Evolutionary conservation across 352 stramenopile genomes (phyloP).

Genomic region (Globisporangium nunn): DNA sequence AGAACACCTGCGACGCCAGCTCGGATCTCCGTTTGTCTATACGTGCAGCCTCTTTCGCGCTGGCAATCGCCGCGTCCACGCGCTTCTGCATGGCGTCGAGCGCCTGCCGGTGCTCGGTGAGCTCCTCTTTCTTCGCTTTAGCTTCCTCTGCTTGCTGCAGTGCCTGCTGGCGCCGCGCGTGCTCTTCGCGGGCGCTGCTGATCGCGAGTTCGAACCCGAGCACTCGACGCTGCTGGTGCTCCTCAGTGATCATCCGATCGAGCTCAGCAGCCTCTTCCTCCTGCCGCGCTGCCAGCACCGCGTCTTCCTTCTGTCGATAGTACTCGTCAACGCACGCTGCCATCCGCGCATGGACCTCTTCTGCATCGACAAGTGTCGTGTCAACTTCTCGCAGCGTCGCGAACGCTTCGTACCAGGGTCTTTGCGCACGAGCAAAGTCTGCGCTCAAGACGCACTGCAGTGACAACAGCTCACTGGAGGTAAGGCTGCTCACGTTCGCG

Average conservation of each 20-base stretch:
- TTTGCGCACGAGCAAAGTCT: constrained; percentile 18
- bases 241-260: constrained; percentile 24
- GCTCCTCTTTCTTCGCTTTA: constrained; percentile 77
- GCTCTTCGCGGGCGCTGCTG: constrained; percentile 25
- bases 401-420: constrained; percentile 45
- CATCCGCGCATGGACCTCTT: constrained; percentile 31
- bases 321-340: constrained; percentile 26
- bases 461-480: constrained; percentile 43
- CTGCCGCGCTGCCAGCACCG: constrained; percentile 14
- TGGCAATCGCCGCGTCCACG: constrained; percentile 19
- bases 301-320: constrained; percentile 14
- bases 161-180: constrained; percentile 23
- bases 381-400: constrained; percentile 31
- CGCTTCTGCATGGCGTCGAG: constrained; percentile 30
- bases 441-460: constrained; percentile 35
- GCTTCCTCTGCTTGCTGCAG: constrained; percentile 57
- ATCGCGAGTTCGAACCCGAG: constrained; percentile 29
- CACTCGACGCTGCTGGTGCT: constrained; percentile 29
- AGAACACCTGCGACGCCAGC: constrained; percentile 15
- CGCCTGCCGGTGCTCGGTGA: constrained; percentile 34
- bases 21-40: constrained; percentile 15
- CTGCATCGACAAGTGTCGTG: constrained; percentile 10
- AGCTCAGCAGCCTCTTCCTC: constrained; percentile 22
- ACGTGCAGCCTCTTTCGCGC: constrained; percentile 17
- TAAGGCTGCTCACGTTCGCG: constrained; percentile 28